A percentile compares a stretch with the other conserved stretches of the same genome.
Evolutionary conservation across 345 rosid genomes (phyloP).

Genomic region (Eucalyptus sp.): DNA sequence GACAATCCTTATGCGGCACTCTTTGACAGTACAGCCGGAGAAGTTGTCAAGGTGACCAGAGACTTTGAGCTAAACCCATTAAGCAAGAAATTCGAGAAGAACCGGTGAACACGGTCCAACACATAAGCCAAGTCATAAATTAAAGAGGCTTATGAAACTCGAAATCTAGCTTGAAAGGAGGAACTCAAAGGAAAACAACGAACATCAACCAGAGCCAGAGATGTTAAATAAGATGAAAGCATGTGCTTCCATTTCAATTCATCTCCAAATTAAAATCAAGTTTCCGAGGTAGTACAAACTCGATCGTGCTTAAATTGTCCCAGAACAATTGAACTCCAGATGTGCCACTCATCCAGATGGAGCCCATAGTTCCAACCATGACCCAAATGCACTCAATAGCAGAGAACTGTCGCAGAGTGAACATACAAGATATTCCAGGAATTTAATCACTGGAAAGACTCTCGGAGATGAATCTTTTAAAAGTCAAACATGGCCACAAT

Average conservation of each 20-base stretch:
- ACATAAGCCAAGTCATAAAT: background rate
- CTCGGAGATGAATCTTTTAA: background rate
- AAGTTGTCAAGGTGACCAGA: background rate
- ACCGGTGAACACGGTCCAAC: background rate
- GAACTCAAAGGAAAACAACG: background rate
- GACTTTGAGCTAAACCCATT: background rate
- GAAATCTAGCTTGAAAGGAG: background rate
- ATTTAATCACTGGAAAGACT: background rate
- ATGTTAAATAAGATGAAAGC: background rate
- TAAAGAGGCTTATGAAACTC: background rate
- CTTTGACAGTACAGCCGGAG: background rate
- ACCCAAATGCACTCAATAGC: background rate
- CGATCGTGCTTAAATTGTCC: background rate
- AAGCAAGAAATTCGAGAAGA: background rate
- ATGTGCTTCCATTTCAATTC: background rate
- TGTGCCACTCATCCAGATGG: background rate
- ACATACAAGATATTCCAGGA: background rate
- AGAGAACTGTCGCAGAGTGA: background rate
- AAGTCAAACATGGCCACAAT: background rate
- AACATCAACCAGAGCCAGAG: background rate
- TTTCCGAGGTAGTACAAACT: background rate
- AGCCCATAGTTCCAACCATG: background rate
- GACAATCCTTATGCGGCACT: background rate
- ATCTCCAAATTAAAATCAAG: background rate
- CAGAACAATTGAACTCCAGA: background rate